A percentile compares a stretch with the other conserved stretches of the same genome.
Evolutionary conservation across 2,329 filamentous ascomycete genomes (phyloP).

Genomic region (Epichloe bromicola): DNA sequence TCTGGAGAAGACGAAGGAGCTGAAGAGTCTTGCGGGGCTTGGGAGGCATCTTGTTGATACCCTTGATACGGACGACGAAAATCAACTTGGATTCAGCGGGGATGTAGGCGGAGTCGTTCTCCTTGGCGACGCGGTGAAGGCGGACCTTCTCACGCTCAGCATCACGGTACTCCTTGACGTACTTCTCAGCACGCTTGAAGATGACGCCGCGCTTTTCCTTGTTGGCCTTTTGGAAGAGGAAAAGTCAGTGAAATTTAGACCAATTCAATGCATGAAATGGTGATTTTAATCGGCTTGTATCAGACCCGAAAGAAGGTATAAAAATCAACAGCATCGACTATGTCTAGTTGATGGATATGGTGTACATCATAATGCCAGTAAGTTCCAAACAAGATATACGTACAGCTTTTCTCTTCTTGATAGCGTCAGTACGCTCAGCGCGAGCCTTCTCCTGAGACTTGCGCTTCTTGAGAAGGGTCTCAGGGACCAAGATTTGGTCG

Average conservation of each 20-base stretch:
- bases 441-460: conserved; percentile 99
- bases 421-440: conserved; percentile 68
- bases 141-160: conserved; percentile 97
- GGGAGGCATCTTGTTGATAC: conserved; percentile 99
- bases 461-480: conserved; percentile 99
- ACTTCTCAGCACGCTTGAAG: conserved; percentile 99
- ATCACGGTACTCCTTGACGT: conserved; percentile 99
- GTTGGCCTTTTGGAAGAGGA: conserved; percentile 59
- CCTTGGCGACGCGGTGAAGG: conserved; percentile 77
- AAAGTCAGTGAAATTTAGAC: conserved; percentile 24
- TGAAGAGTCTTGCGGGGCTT: conserved; percentile 99
- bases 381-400: conserved; percentile 32
- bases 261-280: conserved; percentile 1
- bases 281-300: conserved; percentile 29
- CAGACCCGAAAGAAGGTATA: conserved; percentile 99
- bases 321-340: conserved; percentile 84
- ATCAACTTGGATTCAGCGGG: conserved; percentile 90
- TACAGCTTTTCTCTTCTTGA: conserved; percentile 85
- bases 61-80: conserved; percentile 99
- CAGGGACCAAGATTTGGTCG: conserved; percentile 92
- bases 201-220: conserved; percentile 98
- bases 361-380: conserved; percentile 66
- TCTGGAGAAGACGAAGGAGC: conserved; percentile 97
- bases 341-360: conserved; percentile 87
- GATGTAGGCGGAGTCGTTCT: conserved; percentile 87